Evolutionary conservation across 345 rosid genomes (phyloP).

Genomic region (Conringia planisiliqua): DNA sequence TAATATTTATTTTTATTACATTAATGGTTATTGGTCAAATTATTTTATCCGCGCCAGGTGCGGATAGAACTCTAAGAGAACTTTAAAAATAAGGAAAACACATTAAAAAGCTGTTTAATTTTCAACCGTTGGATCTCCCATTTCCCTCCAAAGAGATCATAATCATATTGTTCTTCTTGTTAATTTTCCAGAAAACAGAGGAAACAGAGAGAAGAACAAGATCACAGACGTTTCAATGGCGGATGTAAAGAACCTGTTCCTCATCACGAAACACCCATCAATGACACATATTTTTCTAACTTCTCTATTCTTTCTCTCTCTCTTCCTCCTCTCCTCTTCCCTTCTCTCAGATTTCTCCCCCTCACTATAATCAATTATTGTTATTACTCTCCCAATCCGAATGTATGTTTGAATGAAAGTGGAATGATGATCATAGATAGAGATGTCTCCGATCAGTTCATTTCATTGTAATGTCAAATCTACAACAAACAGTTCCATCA

Average conservation of each 20-base stretch:
- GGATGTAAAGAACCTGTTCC: constrained; percentile 25
- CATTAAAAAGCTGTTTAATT: not conserved
- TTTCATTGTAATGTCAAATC: too few species aligned
- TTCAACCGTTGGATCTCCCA: constrained; percentile 23
- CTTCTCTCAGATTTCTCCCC: constrained; percentile 43
- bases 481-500: too few species aligned
- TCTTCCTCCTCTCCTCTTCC: constrained; percentile 46
- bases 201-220: constrained; percentile 3
- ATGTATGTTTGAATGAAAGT: too few species aligned
- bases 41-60: too few species aligned
- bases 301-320: constrained; percentile 40
- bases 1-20: too few species aligned
- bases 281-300: constrained; percentile 38
- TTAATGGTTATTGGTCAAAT: too few species aligned
- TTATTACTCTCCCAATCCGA: too few species aligned
- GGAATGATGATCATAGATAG: too few species aligned
- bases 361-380: too few species aligned
- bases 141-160: constrained; percentile 10
- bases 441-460: too few species aligned
- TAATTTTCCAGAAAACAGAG: constrained; percentile 12
- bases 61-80: too few species aligned
- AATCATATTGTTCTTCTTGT: not conserved
- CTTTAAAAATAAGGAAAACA: not conserved
- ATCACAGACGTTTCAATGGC: constrained; percentile 21
- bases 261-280: constrained; percentile 30